Evolutionary conservation across 83 land plant genomes (phyloP).

Genomic region (Thuja plicata): DNA sequence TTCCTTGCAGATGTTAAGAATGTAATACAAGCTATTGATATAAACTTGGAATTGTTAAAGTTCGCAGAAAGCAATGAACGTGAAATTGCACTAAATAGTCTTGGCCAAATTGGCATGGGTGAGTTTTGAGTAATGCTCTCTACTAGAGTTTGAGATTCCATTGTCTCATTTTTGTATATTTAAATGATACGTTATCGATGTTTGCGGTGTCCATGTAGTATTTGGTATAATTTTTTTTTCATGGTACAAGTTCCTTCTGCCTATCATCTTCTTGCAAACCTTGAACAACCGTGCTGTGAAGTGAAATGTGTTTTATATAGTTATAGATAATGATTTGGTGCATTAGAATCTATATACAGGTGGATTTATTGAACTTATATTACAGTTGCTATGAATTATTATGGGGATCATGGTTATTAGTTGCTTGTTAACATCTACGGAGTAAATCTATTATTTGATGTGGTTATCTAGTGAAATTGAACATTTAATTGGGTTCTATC

Average conservation of each 20-base stretch:
- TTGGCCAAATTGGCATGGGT: conserved; percentile 75
- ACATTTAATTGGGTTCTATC: not conserved
- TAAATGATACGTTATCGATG: not conserved
- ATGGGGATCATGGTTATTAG: not conserved
- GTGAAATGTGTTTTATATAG: not conserved
- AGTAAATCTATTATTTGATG: not conserved
- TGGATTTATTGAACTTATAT: not conserved
- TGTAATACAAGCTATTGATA: conserved; percentile 41
- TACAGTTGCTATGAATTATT: not conserved
- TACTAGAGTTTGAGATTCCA: not conserved
- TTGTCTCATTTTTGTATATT: not conserved
- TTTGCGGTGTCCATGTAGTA: not conserved
- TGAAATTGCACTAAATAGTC: conserved; percentile 53
- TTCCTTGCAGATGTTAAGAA: conserved; percentile 31
- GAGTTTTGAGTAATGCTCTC: conserved; percentile 21
- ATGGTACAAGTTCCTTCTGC: not conserved
- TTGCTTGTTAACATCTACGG: not conserved
- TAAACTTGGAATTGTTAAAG: conserved; percentile 27
- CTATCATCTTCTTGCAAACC: not conserved
- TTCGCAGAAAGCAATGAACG: conserved; percentile 46
- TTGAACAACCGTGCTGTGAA: not conserved
- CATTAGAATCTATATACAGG: no score
- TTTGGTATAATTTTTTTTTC: not conserved
- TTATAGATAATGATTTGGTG: not conserved
- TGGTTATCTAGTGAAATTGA: not conserved